These are phyloP conservation scores for Saturnispora ahearnii DNA, from an alignment of 805 yeast genomes.

Conservation along the genomic window DNA sequence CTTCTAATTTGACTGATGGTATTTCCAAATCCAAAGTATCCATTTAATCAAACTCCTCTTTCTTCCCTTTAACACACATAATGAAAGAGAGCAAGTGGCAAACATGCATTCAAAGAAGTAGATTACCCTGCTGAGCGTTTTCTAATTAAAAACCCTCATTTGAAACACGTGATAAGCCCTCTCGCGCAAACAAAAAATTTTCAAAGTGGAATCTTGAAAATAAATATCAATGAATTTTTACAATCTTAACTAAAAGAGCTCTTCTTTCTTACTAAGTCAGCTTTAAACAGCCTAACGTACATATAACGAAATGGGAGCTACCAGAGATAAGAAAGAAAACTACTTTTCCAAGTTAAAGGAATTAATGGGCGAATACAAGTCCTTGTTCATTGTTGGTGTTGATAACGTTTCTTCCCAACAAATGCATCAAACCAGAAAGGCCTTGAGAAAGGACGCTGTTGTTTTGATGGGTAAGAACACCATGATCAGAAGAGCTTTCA, in stretches of 20 bases:
- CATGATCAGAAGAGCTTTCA: conserved; percentile 99
- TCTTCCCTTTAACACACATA: not conserved
- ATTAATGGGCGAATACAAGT: conserved; percentile 93
- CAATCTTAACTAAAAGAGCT: too few species aligned
- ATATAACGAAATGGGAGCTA: conserved; percentile 98
- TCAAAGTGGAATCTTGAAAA: not conserved
- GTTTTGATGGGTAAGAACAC: conserved; percentile 99
- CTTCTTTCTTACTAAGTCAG: conserved; percentile 18
- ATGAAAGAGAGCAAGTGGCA: not conserved
- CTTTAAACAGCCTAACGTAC: conserved; percentile 89
- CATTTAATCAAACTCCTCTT: not conserved
- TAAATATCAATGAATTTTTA: not conserved
- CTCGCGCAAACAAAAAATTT: not conserved
- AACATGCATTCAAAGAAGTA: not conserved
- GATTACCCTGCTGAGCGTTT: not conserved
- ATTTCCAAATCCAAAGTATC: not conserved
- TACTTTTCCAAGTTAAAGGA: conserved; percentile 94
- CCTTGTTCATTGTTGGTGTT: conserved; percentile 97
- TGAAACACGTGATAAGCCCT: conserved; percentile 4
- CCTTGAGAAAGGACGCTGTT: conserved; percentile 89
- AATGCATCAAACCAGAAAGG: conserved; percentile 99
- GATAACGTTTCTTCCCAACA: conserved; percentile 99
- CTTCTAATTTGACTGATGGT: not conserved
- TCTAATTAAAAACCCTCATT: not conserved
- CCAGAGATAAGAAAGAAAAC: conserved; percentile 94